Evolutionary conservation across 2,329 filamentous ascomycete species (phyloP).

Genomic region (Pestalotiopsis sp.): DNA sequence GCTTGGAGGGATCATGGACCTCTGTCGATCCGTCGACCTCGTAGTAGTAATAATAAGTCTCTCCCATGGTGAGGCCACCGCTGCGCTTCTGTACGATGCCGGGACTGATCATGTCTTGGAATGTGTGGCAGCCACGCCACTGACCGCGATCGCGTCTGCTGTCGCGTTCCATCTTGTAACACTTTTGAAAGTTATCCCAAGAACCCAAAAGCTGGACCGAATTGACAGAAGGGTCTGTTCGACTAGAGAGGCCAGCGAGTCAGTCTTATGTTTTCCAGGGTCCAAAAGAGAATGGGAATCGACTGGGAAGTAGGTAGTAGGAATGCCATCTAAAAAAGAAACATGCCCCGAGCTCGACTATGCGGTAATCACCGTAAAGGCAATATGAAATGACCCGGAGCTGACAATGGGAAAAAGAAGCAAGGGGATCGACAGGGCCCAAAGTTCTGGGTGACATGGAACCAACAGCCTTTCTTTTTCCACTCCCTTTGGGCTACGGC

Average conservation of each 20-base stretch:
- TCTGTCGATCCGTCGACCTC: conserved; percentile 80
- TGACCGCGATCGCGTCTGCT: conserved; percentile 71
- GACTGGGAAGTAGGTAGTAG: background rate
- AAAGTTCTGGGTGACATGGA: conserved; percentile 6
- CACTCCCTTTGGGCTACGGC: background rate
- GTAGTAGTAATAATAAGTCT: conserved; percentile 98
- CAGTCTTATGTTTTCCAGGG: conserved; percentile 17
- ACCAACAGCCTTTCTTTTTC: background rate
- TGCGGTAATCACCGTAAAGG: conserved; percentile 8
- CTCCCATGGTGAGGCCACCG: conserved; percentile 88
- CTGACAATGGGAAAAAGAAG: conserved; percentile 11
- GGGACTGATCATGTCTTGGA: conserved; percentile 84
- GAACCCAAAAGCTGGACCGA: conserved; percentile 85
- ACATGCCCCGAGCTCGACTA: background rate
- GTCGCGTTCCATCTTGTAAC: conserved; percentile 83
- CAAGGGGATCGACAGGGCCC: conserved; percentile 6
- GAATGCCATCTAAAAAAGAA: background rate
- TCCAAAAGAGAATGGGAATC: background rate
- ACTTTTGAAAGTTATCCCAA: conserved; percentile 89
- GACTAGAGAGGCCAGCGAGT: conserved; percentile 42
- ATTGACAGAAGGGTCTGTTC: conserved; percentile 62
- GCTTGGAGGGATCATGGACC: conserved; percentile 71
- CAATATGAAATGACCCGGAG: conserved; percentile 6
- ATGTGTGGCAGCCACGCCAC: conserved; percentile 88
- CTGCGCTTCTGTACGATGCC: conserved; percentile 67